Evolutionary conservation across 306 rosid species (phyloP).

Genomic region (Sechiopsis laciniata): DNA sequence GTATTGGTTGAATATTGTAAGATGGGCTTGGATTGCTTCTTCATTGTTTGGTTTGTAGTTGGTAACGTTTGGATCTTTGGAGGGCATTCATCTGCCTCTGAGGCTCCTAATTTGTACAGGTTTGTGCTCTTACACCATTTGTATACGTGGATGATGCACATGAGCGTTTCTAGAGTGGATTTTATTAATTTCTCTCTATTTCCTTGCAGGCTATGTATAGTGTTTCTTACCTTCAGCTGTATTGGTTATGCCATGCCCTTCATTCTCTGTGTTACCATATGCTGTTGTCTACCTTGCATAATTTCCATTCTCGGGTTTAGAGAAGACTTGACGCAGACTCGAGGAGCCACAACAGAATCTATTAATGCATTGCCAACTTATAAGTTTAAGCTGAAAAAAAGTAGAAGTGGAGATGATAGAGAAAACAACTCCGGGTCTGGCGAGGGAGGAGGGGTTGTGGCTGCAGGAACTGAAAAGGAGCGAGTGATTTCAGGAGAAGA

Average conservation of each 20-base stretch:
- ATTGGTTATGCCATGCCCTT: constrained; percentile 98
- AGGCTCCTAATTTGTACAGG: constrained; percentile 94
- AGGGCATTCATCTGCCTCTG: constrained; percentile 60
- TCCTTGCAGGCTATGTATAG: constrained; percentile 80
- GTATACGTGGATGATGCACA: neutral
- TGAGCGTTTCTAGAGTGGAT: neutral
- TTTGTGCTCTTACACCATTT: constrained; percentile 28
- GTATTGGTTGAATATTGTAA: constrained; percentile 76
- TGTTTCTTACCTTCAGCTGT: constrained; percentile 89
- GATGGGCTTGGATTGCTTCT: constrained; percentile 91
- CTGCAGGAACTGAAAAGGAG: constrained; percentile 87
- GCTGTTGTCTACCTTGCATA: constrained; percentile 96
- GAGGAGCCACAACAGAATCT: constrained; percentile 90
- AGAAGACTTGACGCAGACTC: constrained; percentile 73
- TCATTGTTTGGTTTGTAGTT: constrained; percentile 95
- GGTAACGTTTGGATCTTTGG: constrained; percentile 99
- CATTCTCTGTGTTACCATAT: constrained; percentile 92
- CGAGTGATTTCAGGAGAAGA: constrained; percentile 85
- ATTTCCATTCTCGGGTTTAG: constrained; percentile 89
- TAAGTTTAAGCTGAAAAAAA: constrained; percentile 82
- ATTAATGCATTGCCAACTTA: constrained; percentile 76
- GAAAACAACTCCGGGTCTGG: constrained; percentile 39
- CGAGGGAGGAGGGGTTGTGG: constrained; percentile 88
- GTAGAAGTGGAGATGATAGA: constrained; percentile 45
- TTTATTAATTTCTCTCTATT: constrained; percentile 25